A percentile compares a stretch with the other conserved stretches of the same genome.
These are phyloP conservation scores for Auxenochlorella pyrenoidosa DNA, from an alignment of 139 green algal species.

Conservation along the genomic window DNA sequence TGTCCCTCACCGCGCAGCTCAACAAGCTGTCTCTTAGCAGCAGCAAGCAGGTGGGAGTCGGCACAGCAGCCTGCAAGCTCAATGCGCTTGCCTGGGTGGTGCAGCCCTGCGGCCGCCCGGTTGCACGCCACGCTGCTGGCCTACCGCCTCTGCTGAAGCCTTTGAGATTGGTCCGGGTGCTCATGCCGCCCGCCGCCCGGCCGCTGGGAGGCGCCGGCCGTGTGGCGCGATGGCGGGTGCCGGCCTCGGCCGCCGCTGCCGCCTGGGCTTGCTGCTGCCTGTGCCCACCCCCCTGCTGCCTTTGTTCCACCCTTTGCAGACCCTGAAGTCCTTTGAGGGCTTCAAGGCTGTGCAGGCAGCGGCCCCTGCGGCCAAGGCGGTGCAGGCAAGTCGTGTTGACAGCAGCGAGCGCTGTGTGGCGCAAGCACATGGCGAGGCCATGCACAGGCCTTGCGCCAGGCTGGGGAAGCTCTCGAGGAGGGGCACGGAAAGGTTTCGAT, in stretches of 20 bases:
- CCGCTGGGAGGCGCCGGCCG: neutral
- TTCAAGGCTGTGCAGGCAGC: conserved; percentile 44
- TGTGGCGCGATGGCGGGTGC: neutral
- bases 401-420: neutral
- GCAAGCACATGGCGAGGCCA: no score
- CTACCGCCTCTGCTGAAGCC: no score
- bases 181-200: neutral
- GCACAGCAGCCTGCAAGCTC: neutral
- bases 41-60: conserved; percentile 9
- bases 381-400: neutral
- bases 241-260: no score
- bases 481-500: no score
- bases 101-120: neutral
- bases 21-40: conserved; percentile 21
- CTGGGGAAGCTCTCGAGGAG: no score
- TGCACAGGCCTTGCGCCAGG: no score
- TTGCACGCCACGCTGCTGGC: neutral
- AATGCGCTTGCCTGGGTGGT: conserved; percentile 6
- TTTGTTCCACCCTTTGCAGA: conserved; percentile 29
- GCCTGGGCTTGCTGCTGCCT: neutral
- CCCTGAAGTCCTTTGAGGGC: conserved; percentile 45
- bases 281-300: neutral
- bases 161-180: no score
- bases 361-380: conserved; percentile 6
- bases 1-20: conserved; percentile 29